Conservation (phyloP, 2,329 filamentous ascomycete genomes). For the Alternaria ventricosa region DNA sequence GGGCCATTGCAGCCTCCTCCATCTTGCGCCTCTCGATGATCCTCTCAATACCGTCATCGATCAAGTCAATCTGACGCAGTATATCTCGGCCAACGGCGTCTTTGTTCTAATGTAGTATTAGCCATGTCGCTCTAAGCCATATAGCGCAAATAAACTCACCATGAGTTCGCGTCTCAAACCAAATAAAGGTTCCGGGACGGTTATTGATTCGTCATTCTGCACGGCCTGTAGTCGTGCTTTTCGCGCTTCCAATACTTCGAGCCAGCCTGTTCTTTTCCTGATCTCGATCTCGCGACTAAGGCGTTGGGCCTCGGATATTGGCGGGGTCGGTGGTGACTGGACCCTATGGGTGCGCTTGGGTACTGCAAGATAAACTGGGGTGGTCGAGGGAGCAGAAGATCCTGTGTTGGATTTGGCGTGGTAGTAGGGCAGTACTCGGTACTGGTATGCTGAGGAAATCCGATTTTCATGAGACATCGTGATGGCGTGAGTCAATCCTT, state of each 20-base stretch:
- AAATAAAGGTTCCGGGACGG: neutral
- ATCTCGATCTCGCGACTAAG: neutral
- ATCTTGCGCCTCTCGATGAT: neutral
- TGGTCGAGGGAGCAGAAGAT: fast-evolving
- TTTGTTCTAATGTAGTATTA: neutral
- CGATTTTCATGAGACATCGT: neutral
- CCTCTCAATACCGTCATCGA: neutral
- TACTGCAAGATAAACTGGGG: neutral
- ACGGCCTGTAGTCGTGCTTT: neutral
- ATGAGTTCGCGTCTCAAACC: neutral
- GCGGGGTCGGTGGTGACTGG: neutral
- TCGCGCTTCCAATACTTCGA: neutral
- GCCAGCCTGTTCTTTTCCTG: neutral
- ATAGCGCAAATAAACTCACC: neutral
- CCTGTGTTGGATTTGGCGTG: neutral
- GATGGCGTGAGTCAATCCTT: neutral
- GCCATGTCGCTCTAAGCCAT: neutral
- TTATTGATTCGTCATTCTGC: neutral
- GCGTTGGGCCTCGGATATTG: neutral
- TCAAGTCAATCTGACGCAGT: neutral
- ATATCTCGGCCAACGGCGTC: neutral
- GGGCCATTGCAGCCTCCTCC: neutral
- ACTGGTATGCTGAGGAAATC: neutral
- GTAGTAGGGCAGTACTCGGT: neutral
- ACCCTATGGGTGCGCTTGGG: neutral